A percentile compares a stretch with the other conserved stretches of the same genome.
Conservation (phyloP, 139 green algal species). For the Coelastrella sp. region DNA sequence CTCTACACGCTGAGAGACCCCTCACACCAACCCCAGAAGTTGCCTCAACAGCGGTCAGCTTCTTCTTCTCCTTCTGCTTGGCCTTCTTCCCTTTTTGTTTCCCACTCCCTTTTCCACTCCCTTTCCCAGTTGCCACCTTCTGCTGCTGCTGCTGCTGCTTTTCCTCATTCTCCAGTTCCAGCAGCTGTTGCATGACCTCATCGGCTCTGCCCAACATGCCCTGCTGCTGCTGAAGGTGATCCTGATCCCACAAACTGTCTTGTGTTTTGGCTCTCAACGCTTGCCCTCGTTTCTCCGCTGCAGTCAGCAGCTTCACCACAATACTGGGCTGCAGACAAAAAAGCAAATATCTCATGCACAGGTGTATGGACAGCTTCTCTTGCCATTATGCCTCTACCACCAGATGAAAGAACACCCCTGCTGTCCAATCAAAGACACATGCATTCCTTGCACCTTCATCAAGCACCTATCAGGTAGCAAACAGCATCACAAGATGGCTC, state of each 20-base stretch:
- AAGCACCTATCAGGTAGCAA: too few species aligned
- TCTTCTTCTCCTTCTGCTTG: neutral
- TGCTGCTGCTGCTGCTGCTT: neutral
- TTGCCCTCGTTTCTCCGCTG: conserved; percentile 27
- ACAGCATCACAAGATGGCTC: too few species aligned
- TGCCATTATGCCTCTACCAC: too few species aligned
- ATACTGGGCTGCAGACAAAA: conserved; percentile 14
- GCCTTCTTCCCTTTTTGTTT: neutral
- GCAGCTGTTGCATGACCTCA: neutral
- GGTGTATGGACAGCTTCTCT: too few species aligned
- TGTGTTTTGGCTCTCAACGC: neutral
- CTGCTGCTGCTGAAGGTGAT: neutral
- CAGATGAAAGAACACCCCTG: too few species aligned
- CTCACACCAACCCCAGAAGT: neutral
- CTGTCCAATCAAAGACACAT: too few species aligned
- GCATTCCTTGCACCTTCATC: too few species aligned
- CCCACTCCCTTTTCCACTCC: neutral
- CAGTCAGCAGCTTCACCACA: conserved; percentile 28
- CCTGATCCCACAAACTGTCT: neutral
- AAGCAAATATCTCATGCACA: too few species aligned
- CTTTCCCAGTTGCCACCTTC: neutral
- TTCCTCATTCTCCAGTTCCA: neutral
- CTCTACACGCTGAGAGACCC: neutral
- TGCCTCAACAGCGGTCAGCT: neutral
- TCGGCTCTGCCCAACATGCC: neutral